Evolutionary conservation across 768 basidiomycete species (phyloP).

Genomic region (Termitomyces sp.): DNA sequence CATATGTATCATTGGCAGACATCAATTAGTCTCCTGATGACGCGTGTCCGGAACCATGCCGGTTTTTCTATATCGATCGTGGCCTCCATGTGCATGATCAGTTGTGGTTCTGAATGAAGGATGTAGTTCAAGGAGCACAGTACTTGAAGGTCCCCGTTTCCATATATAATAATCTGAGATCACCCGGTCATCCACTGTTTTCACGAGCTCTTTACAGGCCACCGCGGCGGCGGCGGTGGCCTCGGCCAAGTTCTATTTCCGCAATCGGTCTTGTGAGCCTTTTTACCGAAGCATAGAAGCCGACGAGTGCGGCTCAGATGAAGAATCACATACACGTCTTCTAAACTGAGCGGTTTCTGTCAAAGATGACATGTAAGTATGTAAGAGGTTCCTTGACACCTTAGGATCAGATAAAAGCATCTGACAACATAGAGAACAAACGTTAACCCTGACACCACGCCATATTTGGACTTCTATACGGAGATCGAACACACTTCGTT

Average conservation of each 20-base stretch:
- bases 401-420: slow-evolving; percentile 16
- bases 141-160: not conserved
- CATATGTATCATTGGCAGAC: not conserved
- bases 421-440: slow-evolving; percentile 17
- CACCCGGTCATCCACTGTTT: not conserved
- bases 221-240: not conserved
- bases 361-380: slow-evolving; percentile 19
- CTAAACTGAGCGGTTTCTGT: slow-evolving; percentile 37
- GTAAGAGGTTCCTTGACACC: slow-evolving; percentile 12
- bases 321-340: slow-evolving; percentile 16
- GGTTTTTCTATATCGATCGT: not conserved
- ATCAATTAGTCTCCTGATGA: slow-evolving; percentile 4
- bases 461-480: slow-evolving; percentile 15
- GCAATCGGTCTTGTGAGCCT: not conserved
- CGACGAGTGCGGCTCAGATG: slow-evolving; percentile 26
- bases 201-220: not conserved
- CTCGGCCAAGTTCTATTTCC: not conserved
- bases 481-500: slow-evolving; percentile 14
- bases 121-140: not conserved
- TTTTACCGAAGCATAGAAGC: slow-evolving; percentile 3
- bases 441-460: slow-evolving; percentile 19
- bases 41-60: not conserved
- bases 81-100: not conserved
- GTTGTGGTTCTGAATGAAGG: not conserved
- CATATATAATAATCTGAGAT: not conserved